Base-by-base conservation (phyloP, 2,329 filamentous ascomycete genomes). In the Colletotrichum sansevieriae region DNA sequence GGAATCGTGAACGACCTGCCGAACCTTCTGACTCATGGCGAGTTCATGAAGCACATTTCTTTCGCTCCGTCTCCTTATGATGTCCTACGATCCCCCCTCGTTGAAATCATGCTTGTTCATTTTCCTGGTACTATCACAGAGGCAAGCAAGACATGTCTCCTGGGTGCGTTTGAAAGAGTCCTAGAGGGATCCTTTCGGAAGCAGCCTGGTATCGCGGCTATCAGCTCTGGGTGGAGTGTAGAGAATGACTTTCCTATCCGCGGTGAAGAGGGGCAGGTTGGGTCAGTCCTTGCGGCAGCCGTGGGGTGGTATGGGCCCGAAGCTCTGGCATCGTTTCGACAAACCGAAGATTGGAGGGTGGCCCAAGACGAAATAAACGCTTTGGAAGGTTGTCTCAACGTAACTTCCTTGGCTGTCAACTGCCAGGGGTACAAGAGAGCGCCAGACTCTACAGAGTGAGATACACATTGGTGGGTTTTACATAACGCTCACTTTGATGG, bases 41-140 rank as follows among this genome's bases (percentile, higher is more conserved):
- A 69, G 9, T 74, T 73, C 44, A 62, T 52, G n/a, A 75, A 73
- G 71, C 74, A 75, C 60, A 13, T 75, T 2, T 41, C 37, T 29
- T 18, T 73, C 20, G 58, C 59, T 8, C 61, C 72, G 9, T 70
- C 67, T 9, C 55, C 72, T 2, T n/a, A 20, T n/a, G 51, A 57
- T 3, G 70, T 63, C n/a, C 41, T 75, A 12, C 65, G 44, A 55
- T 68, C 74, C 11, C 65, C 71, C 5, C 57, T 72, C 15, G 71
- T 65, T 0, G 71, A 74, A 35, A 22, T 72, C 12, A 51, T 71
- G 13, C n/a, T 72, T 11, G 51, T 61, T 13, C 71, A 70, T 58
- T 74, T 70, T 20, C 57, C 71, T 2, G 20, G 63, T 0, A 65
- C 68, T n/a, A 69, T 1, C 7, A n/a, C 2, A 63, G 35, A 3